Base-by-base conservation (phyloP, 1,284 basidiomycete species). In the Austroboletus novae-zelandiae region DNA sequence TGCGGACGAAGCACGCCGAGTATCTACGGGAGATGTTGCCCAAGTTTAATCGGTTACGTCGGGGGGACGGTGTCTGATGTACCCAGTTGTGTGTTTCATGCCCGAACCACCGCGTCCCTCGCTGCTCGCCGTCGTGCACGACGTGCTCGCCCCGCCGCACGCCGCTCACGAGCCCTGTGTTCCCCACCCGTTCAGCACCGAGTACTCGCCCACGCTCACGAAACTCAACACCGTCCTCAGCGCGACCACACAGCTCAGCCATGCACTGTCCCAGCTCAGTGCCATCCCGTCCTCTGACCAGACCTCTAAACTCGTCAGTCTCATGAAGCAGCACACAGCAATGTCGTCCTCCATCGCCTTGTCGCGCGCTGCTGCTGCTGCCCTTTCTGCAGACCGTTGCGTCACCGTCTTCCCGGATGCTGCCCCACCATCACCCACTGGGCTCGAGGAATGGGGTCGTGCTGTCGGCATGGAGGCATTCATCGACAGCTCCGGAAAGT, bases 21-120 rank as follows among this genome's bases (percentile, higher is more conserved):
- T 98, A 96, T 69, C 74, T 98, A 41, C 74, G 85, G 41, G 94
- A 97, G 63, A 91, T 93, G 80, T 63, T 94, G 43, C 92, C 91
- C 46, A 94, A 93, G 74, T 94, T 91, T 62, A 91, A 91, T 65
- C 70, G 89, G 39, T 64, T 89, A 48, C 71, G 86, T 53, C 72
- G 80, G 52, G 83, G 81, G 14, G 84, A 86, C 56, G 80, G 76
- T 30, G 65, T 70, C 44, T 23, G 20, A 23, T 23, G 20, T 2
- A 23, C 20, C 20, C n/a, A n/a, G n/a, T n/a, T n/a, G n/a, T n/a
- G n/a, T n/a, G n/a, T n/a, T n/a, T 23, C 20, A 23, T 23, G 20
- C 20, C 20, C 20, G 20, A 23, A 23, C 20, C 20, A 37, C 46
- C 56, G 27, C 51, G 40, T 20, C 40, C 61, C 43, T 64, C 66